Percentiles rank a stretch among this genome's conserved stretches.
phyloP scores from a whole-genome alignment of 192 early-diverging fungal genomes.

The Coemansia umbellata region DNA sequence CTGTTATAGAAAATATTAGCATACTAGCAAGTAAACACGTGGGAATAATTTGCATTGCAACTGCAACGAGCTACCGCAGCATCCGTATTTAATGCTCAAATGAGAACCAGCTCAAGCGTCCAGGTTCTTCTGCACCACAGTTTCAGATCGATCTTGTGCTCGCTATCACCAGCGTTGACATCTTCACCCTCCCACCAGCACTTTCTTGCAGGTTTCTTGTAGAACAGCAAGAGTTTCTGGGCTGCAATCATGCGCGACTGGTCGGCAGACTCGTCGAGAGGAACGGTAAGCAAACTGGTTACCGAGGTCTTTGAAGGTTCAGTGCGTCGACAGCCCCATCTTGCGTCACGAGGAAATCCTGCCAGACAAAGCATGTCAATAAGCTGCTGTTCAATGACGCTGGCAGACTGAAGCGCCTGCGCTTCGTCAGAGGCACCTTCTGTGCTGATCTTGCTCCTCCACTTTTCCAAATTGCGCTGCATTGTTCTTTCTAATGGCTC shows the following conservation, averaged over 20 bases:
- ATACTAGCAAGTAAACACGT: too few species aligned
- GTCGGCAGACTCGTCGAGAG: conserved; percentile 64
- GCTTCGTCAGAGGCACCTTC: conserved; percentile 45
- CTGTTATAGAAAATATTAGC: too few species aligned
- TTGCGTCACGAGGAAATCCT: conserved; percentile 65
- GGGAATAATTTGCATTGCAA: too few species aligned
- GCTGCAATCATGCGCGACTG: conserved; percentile 67
- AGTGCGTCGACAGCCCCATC: conserved; percentile 69
- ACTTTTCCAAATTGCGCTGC: conserved; percentile 53
- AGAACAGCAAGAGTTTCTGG: conserved; percentile 72
- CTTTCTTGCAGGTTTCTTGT: conserved; percentile 80
- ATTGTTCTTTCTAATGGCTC: conserved; percentile 71
- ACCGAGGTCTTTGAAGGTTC: conserved; percentile 68
- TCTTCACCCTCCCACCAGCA: conserved; percentile 82
- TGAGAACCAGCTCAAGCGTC: conserved; percentile 71
- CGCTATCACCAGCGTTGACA: conserved; percentile 56
- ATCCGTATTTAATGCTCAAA: too few species aligned
- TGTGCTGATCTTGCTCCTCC: conserved; percentile 32
- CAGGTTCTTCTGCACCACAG: conserved; percentile 77
- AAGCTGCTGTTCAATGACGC: conserved; percentile 66
- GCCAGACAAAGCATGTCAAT: conserved; percentile 79
- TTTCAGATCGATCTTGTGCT: conserved; percentile 55
- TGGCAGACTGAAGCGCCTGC: conserved; percentile 38
- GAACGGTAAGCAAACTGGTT: conserved; percentile 65
- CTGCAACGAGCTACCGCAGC: too few species aligned